phyloP scores from a whole-genome alignment of 83 land plant genomes.

The Larix sibirica region DNA sequence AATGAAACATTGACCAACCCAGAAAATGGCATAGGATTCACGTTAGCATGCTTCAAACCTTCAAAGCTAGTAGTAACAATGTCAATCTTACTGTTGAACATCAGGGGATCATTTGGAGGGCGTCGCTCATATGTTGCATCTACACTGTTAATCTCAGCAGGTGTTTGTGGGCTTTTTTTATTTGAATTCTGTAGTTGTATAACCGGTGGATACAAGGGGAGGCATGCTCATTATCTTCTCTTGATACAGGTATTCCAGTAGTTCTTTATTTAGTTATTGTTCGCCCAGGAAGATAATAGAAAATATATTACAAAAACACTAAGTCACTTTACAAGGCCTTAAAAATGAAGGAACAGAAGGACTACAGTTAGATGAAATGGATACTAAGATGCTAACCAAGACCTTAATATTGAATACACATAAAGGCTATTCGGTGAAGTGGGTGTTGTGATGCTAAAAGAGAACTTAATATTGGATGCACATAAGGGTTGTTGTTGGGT shows the following conservation, averaged over 20 bases:
- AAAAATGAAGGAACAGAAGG: too few species aligned
- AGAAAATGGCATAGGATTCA: not conserved
- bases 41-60: not conserved
- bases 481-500: not conserved
- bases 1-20: not conserved
- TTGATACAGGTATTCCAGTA: conserved; percentile 67
- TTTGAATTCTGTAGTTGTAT: not conserved
- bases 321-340: not conserved
- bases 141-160: not conserved
- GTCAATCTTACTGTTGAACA: not conserved
- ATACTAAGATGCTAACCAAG: not conserved
- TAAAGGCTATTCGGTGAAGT: not conserved
- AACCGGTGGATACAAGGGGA: conserved; percentile 38
- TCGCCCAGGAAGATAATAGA: conserved; percentile 53
- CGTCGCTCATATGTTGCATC: not conserved
- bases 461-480: not conserved
- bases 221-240: conserved; percentile 45
- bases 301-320: not conserved
- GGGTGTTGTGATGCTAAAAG: too few species aligned
- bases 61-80: not conserved
- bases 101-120: not conserved
- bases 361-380: too few species aligned
- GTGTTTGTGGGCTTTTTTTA: not conserved
- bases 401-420: not conserved
- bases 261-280: conserved; percentile 65